phyloP scores from a whole-genome alignment of 1,139 yeast genomes.

The Sugiyamaella sp. region DNA sequence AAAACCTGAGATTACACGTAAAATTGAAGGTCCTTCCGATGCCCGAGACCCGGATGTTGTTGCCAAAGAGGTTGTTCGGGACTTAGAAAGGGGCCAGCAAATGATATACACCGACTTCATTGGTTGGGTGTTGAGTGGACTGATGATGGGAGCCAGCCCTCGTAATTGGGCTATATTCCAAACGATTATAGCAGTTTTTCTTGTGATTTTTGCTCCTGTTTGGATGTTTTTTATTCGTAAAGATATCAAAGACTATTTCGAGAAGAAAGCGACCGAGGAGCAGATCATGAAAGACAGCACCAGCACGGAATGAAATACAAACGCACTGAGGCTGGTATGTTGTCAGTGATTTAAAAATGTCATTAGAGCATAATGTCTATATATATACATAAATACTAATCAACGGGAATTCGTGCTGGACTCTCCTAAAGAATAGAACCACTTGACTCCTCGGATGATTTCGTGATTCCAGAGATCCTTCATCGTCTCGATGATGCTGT shows the following conservation, averaged over 20 bases:
- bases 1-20: conserved; percentile 81
- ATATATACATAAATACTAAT: conserved; percentile 1
- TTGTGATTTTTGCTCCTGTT: conserved; percentile 67
- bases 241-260: conserved; percentile 57
- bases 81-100: conserved; percentile 67
- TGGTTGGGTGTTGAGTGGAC: conserved; percentile 78
- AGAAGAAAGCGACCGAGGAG: conserved; percentile 31
- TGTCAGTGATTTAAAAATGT: no score
- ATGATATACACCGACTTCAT: conserved; percentile 79
- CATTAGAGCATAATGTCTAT: not conserved
- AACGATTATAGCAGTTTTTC: conserved; percentile 46
- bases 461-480: conserved; percentile 87
- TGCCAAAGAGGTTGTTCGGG: conserved; percentile 59
- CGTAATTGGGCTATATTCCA: conserved; percentile 57
- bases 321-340: not conserved
- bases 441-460: conserved; percentile 64
- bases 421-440: conserved; percentile 50
- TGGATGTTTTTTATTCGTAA: conserved; percentile 55
- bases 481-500: conserved; percentile 59
- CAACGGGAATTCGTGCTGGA: conserved; percentile 7
- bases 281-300: not conserved
- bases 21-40: conserved; percentile 81
- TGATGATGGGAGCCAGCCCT: conserved; percentile 72
- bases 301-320: not conserved
- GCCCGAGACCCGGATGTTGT: conserved; percentile 72